Conservation (phyloP, 257 asterid genomes). For the Perilla frutescens region DNA sequence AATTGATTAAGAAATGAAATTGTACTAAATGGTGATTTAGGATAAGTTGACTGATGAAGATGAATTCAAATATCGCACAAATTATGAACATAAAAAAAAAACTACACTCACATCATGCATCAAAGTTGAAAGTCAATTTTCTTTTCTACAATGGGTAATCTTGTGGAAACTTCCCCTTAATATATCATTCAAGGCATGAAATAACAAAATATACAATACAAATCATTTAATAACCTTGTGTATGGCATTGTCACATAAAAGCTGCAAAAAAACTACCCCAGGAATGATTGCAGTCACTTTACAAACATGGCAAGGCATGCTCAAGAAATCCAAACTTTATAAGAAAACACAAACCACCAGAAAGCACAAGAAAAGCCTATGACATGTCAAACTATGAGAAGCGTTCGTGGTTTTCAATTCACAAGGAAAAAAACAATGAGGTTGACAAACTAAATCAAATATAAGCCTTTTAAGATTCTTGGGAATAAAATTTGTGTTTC, state of each 20-base stretch:
- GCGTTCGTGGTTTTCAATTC: neutral
- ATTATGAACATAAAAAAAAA: neutral
- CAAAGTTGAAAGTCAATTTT: neutral
- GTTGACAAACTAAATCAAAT: neutral
- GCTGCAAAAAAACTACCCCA: neutral
- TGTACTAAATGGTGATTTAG: constrained; percentile 19
- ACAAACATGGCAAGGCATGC: neutral
- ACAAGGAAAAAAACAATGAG: neutral
- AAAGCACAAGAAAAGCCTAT: neutral
- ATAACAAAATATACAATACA: neutral
- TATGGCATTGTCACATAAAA: neutral
- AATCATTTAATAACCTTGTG: neutral
- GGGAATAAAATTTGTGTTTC: neutral
- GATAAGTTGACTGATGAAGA: neutral
- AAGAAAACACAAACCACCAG: constrained; percentile 9
- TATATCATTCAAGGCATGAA: neutral
- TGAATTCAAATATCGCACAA: neutral
- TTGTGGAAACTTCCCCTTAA: neutral
- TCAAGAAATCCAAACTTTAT: neutral
- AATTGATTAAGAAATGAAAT: constrained; percentile 8
- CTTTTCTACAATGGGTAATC: neutral
- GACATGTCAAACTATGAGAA: too few relatives aligned
- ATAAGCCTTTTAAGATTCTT: neutral
- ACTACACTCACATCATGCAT: neutral
- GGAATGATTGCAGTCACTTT: neutral